phyloP scores from a whole-genome alignment of 176 grass and related monocot species.

The Musa itinerans region DNA sequence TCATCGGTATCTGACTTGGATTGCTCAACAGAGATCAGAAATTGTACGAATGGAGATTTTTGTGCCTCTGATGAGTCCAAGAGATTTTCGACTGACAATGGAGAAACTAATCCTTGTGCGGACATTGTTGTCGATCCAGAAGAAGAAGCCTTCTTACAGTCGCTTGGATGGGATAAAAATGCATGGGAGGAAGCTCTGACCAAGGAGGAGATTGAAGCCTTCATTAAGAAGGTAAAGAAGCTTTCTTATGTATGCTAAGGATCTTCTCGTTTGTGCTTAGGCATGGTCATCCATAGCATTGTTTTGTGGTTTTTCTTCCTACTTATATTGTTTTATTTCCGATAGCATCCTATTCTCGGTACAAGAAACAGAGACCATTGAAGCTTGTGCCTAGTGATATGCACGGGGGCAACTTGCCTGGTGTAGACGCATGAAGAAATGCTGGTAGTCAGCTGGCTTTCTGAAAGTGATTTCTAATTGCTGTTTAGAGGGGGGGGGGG shows the following conservation, averaged over 20 bases:
- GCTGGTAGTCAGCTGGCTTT: background rate
- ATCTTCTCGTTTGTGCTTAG: background rate
- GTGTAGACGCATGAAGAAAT: background rate
- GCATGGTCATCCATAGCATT: background rate
- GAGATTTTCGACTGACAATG: background rate
- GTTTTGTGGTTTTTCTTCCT: background rate
- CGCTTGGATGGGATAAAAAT: conserved; percentile 42
- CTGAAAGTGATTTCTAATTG: background rate
- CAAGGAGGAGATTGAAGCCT: conserved; percentile 40
- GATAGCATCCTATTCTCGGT: background rate
- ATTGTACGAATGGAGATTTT: conserved; percentile 3
- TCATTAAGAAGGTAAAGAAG: conserved; percentile 29
- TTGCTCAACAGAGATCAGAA: conserved; percentile 10
- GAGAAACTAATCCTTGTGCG: conserved; percentile 7
- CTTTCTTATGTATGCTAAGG: background rate
- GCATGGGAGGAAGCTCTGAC: conserved; percentile 30
- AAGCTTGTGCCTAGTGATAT: background rate
- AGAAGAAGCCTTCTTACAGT: conserved; percentile 32
- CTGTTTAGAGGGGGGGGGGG: background rate
- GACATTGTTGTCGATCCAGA: conserved; percentile 31
- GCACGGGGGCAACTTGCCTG: background rate
- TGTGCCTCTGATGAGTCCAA: background rate
- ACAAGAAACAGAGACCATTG: background rate
- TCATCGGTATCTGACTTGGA: background rate
- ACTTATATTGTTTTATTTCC: background rate